phyloP scores from a whole-genome alignment of 208 protist species.

The Phytomonas sp. region DNA sequence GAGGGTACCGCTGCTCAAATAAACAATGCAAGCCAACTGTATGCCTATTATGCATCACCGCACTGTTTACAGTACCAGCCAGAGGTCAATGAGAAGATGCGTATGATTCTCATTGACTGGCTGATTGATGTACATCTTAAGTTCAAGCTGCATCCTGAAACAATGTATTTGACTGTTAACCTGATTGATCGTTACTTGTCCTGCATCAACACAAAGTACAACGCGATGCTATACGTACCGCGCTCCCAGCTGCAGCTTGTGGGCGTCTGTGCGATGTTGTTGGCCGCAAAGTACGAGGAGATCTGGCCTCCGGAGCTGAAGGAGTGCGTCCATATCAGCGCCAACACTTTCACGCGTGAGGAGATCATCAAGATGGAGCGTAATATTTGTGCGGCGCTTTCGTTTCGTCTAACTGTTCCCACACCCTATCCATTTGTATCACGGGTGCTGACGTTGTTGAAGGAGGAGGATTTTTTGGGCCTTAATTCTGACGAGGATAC shows the following conservation, averaged over 20 bases:
- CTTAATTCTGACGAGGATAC: conserved; percentile 24
- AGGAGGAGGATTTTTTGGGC: conserved; percentile 44
- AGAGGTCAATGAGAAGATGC: conserved; percentile 96
- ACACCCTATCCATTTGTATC: conserved; percentile 83
- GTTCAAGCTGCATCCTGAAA: conserved; percentile 96
- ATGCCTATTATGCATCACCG: conserved; percentile 59
- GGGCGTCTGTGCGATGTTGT: conserved; percentile 83
- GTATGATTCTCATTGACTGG: conserved; percentile 97
- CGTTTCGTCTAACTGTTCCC: conserved; percentile 86
- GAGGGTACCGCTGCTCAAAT: conserved; percentile 33
- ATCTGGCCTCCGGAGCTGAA: conserved; percentile 90
- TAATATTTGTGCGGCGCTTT: conserved; percentile 62
- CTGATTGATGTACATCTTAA: conserved; percentile 97
- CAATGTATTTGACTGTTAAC: conserved; percentile 96
- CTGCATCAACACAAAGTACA: conserved; percentile 55
- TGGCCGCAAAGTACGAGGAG: conserved; percentile 93
- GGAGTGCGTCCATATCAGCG: conserved; percentile 92
- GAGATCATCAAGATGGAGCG: conserved; percentile 91
- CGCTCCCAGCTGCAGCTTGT: conserved; percentile 94
- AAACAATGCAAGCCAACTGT: conserved; percentile 29
- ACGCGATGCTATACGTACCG: conserved; percentile 38
- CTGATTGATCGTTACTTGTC: conserved; percentile 94
- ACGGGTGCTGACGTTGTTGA: conserved; percentile 61
- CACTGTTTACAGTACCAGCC: conserved; percentile 81
- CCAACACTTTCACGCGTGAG: conserved; percentile 89